Percentiles rank a stretch among this genome's conserved stretches.
Evolutionary conservation across 257 asterid genomes (phyloP).

Genomic region (Datura wrightii): DNA sequence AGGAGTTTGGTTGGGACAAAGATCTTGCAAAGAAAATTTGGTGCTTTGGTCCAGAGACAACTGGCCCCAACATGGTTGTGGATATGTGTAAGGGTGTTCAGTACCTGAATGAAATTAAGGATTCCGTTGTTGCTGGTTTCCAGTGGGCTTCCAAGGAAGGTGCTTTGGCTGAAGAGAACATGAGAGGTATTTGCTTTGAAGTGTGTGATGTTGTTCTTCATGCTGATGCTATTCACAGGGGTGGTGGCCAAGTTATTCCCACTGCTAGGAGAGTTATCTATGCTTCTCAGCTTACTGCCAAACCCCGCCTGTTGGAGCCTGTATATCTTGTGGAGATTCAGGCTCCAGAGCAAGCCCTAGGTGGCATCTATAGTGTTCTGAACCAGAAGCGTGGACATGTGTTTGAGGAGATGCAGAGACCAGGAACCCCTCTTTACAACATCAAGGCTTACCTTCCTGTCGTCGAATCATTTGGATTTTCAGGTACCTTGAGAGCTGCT

Average conservation of each 20-base stretch:
- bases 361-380: slow-evolving; percentile 52
- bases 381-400: slow-evolving; percentile 56
- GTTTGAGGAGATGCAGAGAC: slow-evolving; percentile 55
- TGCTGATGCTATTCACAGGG: slow-evolving; percentile 56
- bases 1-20: slow-evolving; percentile 56
- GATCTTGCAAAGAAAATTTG: slow-evolving; percentile 56
- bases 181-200: slow-evolving; percentile 55
- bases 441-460: slow-evolving; percentile 55
- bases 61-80: slow-evolving; percentile 55
- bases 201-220: slow-evolving; percentile 54
- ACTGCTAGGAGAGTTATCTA: slow-evolving; percentile 55
- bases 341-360: slow-evolving; percentile 52
- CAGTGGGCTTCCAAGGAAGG: slow-evolving; percentile 59
- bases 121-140: slow-evolving; percentile 55
- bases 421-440: slow-evolving; percentile 51
- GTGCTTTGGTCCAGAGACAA: slow-evolving; percentile 56
- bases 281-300: slow-evolving; percentile 52
- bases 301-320: slow-evolving; percentile 51
- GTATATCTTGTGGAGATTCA: slow-evolving; percentile 52
- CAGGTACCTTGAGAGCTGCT: slow-evolving; percentile 50
- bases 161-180: slow-evolving; percentile 49
- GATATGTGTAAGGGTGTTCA: slow-evolving; percentile 58
- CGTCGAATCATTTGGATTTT: slow-evolving; percentile 48
- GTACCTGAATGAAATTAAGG: slow-evolving; percentile 52
- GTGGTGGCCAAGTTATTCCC: slow-evolving; percentile 56